Percentiles rank a stretch among this genome's conserved stretches.
Conservation (phyloP, 2,329 filamentous ascomycete genomes). For the Davidsoniella virescens region DNA sequence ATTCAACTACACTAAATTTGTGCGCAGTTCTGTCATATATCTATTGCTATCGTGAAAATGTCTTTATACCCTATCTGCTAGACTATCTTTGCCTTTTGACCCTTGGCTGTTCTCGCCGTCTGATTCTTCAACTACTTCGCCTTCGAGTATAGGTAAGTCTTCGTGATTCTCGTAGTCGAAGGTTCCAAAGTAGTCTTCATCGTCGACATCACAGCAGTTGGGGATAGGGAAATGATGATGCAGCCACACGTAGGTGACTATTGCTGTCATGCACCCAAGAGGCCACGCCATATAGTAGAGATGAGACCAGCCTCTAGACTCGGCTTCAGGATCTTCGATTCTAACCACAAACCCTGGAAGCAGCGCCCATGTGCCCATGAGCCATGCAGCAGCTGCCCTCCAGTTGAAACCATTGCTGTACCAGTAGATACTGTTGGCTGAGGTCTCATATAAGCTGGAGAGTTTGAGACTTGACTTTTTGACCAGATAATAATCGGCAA, state of each 20-base stretch:
- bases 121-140: not conserved
- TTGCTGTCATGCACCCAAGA: slow-evolving; percentile 15
- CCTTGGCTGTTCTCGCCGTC: not conserved
- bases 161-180: slow-evolving; percentile 8
- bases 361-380: slow-evolving; percentile 23
- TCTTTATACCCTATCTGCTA: not conserved
- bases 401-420: slow-evolving; percentile 24
- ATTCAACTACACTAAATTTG: not conserved
- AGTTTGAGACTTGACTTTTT: slow-evolving; percentile 24
- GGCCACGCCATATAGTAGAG: slow-evolving; percentile 18
- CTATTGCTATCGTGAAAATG: too few relatives aligned
- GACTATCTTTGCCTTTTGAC: not conserved
- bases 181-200: slow-evolving; percentile 18
- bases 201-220: slow-evolving; percentile 15
- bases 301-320: slow-evolving; percentile 17
- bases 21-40: not conserved
- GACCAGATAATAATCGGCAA: slow-evolving; percentile 24
- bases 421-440: slow-evolving; percentile 26
- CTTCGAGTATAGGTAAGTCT: not conserved
- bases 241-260: slow-evolving; percentile 14
- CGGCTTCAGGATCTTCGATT: slow-evolving; percentile 16
- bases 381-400: slow-evolving; percentile 26
- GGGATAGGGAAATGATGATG: slow-evolving; percentile 15
- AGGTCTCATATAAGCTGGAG: slow-evolving; percentile 23
- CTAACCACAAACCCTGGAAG: slow-evolving; percentile 25